These are phyloP conservation scores for Rhinocladiella similis DNA, from an alignment of 2,329 filamentous ascomycete genomes.

Conservation along the genomic window DNA sequence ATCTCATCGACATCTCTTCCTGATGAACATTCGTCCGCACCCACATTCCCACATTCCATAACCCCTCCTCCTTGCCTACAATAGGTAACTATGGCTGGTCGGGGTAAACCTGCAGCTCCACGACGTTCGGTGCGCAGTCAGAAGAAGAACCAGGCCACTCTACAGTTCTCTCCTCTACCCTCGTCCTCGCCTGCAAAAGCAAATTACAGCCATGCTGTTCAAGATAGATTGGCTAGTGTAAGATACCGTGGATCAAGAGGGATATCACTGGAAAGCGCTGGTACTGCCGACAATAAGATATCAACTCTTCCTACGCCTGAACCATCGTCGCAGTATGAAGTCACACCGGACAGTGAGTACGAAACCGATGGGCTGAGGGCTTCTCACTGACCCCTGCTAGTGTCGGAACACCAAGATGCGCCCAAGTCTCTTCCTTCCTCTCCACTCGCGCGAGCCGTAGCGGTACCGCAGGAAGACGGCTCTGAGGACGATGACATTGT, in stretches of 20 bases:
- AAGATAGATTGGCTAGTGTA: constrained; percentile 36
- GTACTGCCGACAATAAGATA: constrained; percentile 3
- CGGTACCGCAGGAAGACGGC: constrained; percentile 2
- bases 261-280: constrained; percentile 8
- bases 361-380: not conserved
- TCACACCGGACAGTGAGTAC: constrained; percentile 1
- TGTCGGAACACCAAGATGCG: not conserved
- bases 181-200: constrained; percentile 32
- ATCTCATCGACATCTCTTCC: no score
- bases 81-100: constrained; percentile 1
- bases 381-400: not conserved
- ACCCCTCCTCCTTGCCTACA: not conserved
- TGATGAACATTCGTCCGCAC: not conserved
- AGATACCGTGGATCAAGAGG: constrained; percentile 31
- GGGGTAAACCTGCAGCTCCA: not conserved
- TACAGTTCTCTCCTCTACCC: constrained; percentile 41
- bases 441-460: constrained; percentile 1
- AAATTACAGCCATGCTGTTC: constrained; percentile 25
- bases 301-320: constrained; percentile 22
- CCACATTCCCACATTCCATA: no score
- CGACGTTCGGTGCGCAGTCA: constrained; percentile 21
- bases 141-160: constrained; percentile 38
- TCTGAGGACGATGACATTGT: constrained; percentile 26
- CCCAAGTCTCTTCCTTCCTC: constrained; percentile 8
- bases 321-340: constrained; percentile 23